These are phyloP conservation scores for Ilyonectria destructans DNA, from an alignment of 2,329 filamentous ascomycete species.

Conservation along the genomic window DNA sequence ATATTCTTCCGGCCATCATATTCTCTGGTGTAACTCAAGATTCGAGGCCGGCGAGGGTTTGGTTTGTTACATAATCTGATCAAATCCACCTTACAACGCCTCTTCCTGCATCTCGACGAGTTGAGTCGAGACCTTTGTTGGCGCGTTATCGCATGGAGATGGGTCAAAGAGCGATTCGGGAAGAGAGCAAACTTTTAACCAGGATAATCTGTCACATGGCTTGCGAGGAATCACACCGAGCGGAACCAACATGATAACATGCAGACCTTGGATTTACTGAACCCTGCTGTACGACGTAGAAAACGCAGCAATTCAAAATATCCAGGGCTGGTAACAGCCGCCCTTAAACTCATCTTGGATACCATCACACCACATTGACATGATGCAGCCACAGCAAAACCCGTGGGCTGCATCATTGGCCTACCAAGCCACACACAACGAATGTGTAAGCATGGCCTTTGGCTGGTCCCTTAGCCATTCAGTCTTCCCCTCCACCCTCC, in stretches of 20 bases:
- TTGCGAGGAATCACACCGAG: constrained; percentile 16
- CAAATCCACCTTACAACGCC: constrained; percentile 1
- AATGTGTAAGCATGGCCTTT: constrained; percentile 18
- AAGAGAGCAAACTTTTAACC: constrained; percentile 4
- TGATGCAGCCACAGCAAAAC: constrained; percentile 36
- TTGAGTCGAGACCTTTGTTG: constrained; percentile 8
- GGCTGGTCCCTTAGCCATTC: neutral
- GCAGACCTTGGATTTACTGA: constrained; percentile 6
- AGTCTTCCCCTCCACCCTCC: constrained; percentile 10
- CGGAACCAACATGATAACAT: constrained; percentile 14
- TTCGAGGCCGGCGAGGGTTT: constrained; percentile 4
- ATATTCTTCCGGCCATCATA: neutral
- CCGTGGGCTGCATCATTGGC: constrained; percentile 20
- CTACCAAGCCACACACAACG: constrained; percentile 25
- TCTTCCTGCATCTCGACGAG: constrained; percentile 8
- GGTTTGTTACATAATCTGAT: neutral
- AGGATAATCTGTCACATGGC: constrained; percentile 5
- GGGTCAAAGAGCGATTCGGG: neutral
- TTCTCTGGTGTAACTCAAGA: constrained; percentile 1
- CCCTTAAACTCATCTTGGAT: constrained; percentile 10
- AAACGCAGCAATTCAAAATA: constrained; percentile 7
- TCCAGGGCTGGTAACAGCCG: constrained; percentile 13
- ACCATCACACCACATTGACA: constrained; percentile 30
- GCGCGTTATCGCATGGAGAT: neutral
- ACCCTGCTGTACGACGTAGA: neutral